phyloP scores from a whole-genome alignment of 495 filamentous ascomycete species.

The Xylaria flabelliformis region DNA sequence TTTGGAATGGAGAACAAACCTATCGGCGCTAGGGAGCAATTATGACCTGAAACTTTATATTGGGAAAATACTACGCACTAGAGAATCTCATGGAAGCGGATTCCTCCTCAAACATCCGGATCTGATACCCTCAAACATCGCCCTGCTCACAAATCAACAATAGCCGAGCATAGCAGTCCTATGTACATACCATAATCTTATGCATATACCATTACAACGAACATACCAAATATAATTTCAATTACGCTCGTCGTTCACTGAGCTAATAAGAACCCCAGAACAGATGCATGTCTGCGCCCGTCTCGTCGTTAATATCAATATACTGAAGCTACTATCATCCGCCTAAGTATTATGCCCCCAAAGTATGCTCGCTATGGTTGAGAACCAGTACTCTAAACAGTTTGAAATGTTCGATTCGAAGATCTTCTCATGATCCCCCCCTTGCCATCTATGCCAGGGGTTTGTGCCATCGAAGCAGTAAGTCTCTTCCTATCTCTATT shows the following conservation, averaged over 20 bases:
- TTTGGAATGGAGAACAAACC: not conserved
- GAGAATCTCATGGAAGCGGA: slow-evolving; percentile 1
- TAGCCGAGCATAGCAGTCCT: not conserved
- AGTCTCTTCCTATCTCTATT: not conserved
- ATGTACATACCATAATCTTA: slow-evolving; percentile 16
- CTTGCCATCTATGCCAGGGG: not conserved
- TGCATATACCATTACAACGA: slow-evolving; percentile 12
- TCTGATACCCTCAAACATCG: slow-evolving; percentile 13
- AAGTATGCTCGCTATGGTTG: not conserved
- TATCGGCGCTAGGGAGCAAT: not conserved
- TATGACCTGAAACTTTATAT: not conserved
- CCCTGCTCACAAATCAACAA: not conserved
- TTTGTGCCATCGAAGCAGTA: not conserved
- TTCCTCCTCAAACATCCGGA: not conserved
- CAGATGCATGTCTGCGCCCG: not conserved
- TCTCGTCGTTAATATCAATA: not conserved
- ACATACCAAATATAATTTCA: slow-evolving; percentile 10
- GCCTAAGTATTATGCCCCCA: not conserved
- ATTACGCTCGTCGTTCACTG: not conserved
- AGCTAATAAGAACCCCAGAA: not conserved
- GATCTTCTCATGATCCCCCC: not conserved
- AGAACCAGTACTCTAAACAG: not conserved
- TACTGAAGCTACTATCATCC: not conserved
- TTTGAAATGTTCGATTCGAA: not conserved
- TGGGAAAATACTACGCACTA: not conserved